phyloP scores from a whole-genome alignment of 176 grass and related monocot species.

The Chloris gayana region DNA sequence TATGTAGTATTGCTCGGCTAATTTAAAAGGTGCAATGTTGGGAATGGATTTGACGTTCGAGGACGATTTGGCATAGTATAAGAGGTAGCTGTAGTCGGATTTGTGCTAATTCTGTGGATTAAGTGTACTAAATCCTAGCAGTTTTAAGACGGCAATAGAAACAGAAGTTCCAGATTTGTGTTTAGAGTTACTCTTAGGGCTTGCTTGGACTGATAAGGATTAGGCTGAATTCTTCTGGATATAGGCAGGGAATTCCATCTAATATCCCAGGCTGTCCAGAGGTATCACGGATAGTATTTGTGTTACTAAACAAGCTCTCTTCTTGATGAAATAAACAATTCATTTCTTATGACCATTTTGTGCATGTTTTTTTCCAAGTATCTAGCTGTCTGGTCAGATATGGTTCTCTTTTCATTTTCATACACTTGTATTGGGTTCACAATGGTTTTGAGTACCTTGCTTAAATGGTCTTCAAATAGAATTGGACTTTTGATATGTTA shows the following conservation, averaged over 20 bases:
- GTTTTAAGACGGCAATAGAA: not conserved
- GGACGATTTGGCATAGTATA: not conserved
- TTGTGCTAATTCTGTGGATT: not conserved
- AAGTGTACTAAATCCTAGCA: not conserved
- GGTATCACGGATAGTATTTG: not conserved
- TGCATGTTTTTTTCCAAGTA: not conserved
- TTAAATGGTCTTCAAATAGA: slow-evolving; percentile 5
- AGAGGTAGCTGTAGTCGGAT: not conserved
- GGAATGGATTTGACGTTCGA: not conserved
- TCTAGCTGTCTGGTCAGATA: not conserved
- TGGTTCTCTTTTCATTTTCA: not conserved
- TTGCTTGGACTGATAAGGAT: not conserved
- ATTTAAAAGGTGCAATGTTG: not conserved
- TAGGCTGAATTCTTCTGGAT: not conserved
- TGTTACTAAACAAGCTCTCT: not conserved
- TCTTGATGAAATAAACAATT: not conserved
- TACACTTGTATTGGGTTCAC: not conserved
- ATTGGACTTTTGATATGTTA: not conserved
- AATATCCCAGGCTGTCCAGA: not conserved
- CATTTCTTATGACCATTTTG: not conserved
- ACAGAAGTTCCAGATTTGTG: not conserved
- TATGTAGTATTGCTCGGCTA: not conserved
- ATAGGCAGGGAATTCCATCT: not conserved
- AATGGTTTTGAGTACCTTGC: not conserved
- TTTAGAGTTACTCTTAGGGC: not conserved